A percentile compares a stretch with the other conserved stretches of the same genome.
Evolutionary conservation across 169 alveolate species (phyloP).

Genomic region (Plasmodium ovale): DNA sequence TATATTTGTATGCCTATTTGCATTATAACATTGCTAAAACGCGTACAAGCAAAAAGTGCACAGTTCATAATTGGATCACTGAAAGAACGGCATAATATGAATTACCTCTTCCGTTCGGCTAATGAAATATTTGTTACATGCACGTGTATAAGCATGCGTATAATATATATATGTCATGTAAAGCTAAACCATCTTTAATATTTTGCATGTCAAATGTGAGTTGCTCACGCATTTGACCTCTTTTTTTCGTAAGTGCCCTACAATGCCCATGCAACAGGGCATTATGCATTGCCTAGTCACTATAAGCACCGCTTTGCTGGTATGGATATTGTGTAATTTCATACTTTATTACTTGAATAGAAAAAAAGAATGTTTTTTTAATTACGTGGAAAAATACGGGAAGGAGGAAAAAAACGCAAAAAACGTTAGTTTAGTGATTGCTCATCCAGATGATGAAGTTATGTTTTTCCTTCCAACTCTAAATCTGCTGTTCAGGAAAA

Average conservation of each 20-base stretch:
- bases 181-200: no score
- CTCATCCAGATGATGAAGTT: constrained; percentile 96
- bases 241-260: neutral
- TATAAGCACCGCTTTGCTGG: neutral
- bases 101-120: no score
- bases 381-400: neutral
- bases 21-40: no score
- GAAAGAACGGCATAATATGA: no score
- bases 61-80: no score
- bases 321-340: neutral
- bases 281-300: neutral
- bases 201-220: no score
- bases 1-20: no score
- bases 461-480: constrained; percentile 94
- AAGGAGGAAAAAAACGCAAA: no score
- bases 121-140: no score
- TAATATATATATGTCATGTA: no score
- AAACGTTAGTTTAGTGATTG: constrained; percentile 84
- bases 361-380: constrained; percentile 16
- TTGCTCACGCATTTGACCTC: neutral
- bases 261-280: neutral
- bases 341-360: neutral
- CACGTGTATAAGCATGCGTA: no score
- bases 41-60: no score
- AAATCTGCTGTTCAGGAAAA: constrained; percentile 77